Conservation (phyloP, 495 filamentous ascomycete genomes). For the Annulohypoxylon stygium region DNA sequence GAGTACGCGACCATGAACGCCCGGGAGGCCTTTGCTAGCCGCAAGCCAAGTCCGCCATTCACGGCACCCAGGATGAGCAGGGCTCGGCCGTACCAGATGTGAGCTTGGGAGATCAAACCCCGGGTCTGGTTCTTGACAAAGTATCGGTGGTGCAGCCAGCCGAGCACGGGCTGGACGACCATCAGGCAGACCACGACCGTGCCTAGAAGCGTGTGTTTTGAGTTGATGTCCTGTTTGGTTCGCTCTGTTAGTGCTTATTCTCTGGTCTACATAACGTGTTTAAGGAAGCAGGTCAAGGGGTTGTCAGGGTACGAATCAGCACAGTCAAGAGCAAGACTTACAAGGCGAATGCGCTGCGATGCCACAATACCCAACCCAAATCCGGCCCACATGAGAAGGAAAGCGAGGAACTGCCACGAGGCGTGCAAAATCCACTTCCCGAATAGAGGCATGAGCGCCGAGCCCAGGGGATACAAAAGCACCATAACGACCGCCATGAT, state of each 20-base stretch:
- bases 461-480: slow-evolving; percentile 68
- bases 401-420: slow-evolving; percentile 68
- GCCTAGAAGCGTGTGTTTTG: slow-evolving; percentile 66
- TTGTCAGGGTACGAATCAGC: background rate
- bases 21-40: slow-evolving; percentile 58
- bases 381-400: slow-evolving; percentile 69
- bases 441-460: slow-evolving; percentile 67
- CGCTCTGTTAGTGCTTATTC: slow-evolving; percentile 24
- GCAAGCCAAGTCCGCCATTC: slow-evolving; percentile 77
- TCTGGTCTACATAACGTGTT: background rate
- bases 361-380: slow-evolving; percentile 71
- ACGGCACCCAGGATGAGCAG: slow-evolving; percentile 74
- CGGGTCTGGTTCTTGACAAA: slow-evolving; percentile 63
- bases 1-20: slow-evolving; percentile 69
- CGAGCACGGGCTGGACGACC: slow-evolving; percentile 74
- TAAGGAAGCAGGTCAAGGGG: background rate
- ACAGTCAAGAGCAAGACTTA: slow-evolving; percentile 46
- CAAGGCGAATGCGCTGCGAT: slow-evolving; percentile 54
- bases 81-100: slow-evolving; percentile 78
- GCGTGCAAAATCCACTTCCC: slow-evolving; percentile 68
- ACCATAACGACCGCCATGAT: slow-evolving; percentile 71
- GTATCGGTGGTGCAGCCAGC: slow-evolving; percentile 72
- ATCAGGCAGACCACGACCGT: slow-evolving; percentile 69
- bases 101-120: slow-evolving; percentile 67
- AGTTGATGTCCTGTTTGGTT: slow-evolving; percentile 54